These are phyloP conservation scores for Ricinus communis DNA, from an alignment of 345 rosid species.

Conservation along the genomic window DNA sequence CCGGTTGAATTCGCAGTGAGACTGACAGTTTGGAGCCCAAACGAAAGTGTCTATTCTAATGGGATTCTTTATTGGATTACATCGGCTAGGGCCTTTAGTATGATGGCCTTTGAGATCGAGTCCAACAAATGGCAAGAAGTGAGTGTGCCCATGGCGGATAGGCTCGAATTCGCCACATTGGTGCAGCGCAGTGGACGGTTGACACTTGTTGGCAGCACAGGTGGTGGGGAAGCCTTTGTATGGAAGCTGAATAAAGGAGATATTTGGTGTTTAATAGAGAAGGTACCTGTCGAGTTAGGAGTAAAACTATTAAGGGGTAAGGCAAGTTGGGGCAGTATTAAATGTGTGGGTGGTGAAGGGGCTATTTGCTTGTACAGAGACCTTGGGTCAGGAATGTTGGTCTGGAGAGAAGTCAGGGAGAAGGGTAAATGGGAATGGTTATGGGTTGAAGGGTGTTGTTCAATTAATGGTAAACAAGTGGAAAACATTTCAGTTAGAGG, in stretches of 20 bases:
- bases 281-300: constrained; percentile 41
- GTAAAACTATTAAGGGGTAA: constrained; percentile 31
- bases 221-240: constrained; percentile 26
- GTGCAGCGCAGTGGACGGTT: constrained; percentile 27
- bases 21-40: constrained; percentile 58
- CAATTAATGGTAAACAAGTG: constrained; percentile 26
- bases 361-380: constrained; percentile 47
- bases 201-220: constrained; percentile 38
- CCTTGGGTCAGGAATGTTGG: constrained; percentile 49
- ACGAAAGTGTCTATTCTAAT: constrained; percentile 41
- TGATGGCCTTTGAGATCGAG: constrained; percentile 42
- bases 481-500: constrained; percentile 39
- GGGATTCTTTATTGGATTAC: constrained; percentile 60
- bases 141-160: constrained; percentile 45
- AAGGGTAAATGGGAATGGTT: constrained; percentile 46
- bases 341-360: constrained; percentile 42
- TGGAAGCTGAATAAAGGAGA: constrained; percentile 42
- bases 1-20: constrained; percentile 51
- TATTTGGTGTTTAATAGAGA: constrained; percentile 34
- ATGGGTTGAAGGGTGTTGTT: constrained; percentile 49
- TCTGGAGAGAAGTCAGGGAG: constrained; percentile 41
- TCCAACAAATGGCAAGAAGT: constrained; percentile 48
- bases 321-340: constrained; percentile 41
- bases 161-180: constrained; percentile 44
- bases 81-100: constrained; percentile 52